These are phyloP conservation scores for Pseudohalonectria lignicola DNA, from an alignment of 2,329 filamentous ascomycete species.

Conservation along the genomic window DNA sequence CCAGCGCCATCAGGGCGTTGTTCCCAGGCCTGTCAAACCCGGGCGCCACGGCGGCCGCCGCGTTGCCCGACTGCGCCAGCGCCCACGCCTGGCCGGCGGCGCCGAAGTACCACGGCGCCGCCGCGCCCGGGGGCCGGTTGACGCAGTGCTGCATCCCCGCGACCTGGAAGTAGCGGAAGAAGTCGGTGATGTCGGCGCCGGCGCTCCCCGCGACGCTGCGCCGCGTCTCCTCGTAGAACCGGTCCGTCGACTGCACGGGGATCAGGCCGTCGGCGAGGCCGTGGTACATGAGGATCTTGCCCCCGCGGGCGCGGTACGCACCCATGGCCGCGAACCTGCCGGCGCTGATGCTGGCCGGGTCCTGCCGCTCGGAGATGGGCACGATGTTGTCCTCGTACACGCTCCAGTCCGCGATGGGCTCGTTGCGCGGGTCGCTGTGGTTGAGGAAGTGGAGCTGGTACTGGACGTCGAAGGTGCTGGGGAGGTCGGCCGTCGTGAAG, in stretches of 20 bases:
- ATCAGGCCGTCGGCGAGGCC: slow-evolving; percentile 29
- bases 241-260: slow-evolving; percentile 18
- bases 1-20: slow-evolving; percentile 23
- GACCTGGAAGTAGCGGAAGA: slow-evolving; percentile 41
- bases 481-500: slow-evolving; percentile 15
- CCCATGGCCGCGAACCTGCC: slow-evolving; percentile 24
- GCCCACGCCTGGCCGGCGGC: slow-evolving; percentile 15
- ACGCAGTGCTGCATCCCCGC: slow-evolving; percentile 41
- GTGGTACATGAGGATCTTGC: slow-evolving; percentile 34
- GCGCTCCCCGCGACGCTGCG: slow-evolving; percentile 14
- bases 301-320: slow-evolving; percentile 23
- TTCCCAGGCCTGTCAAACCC: too few species aligned
- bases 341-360: slow-evolving; percentile 26
- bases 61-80: background rate
- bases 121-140: slow-evolving; percentile 14
- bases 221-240: slow-evolving; percentile 25
- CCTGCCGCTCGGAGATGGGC: slow-evolving; percentile 15
- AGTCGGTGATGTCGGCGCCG: slow-evolving; percentile 28
- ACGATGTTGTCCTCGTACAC: slow-evolving; percentile 20
- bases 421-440: slow-evolving; percentile 9
- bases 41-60: background rate
- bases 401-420: slow-evolving; percentile 22
- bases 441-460: slow-evolving; percentile 27
- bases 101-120: slow-evolving; percentile 29
- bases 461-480: slow-evolving; percentile 17